phyloP scores from a whole-genome alignment of 495 filamentous ascomycete species.

The Cladorrhinum samala region DNA sequence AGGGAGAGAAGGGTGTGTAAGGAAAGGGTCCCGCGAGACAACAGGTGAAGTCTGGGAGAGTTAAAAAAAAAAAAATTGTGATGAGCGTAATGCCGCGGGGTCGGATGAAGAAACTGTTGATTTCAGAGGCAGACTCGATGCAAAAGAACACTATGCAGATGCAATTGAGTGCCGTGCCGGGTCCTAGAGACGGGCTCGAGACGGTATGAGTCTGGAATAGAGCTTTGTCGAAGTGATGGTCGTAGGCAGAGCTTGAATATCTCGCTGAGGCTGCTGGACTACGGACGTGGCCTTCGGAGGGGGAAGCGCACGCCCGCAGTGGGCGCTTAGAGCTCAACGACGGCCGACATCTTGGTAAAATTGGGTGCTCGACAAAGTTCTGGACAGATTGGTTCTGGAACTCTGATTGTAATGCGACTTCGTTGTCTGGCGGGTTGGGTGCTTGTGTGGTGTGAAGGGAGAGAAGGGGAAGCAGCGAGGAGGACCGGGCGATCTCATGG shows the following conservation, averaged over 20 bases:
- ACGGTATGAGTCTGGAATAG: slow-evolving; percentile 39
- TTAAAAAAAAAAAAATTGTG: slow-evolving; percentile 6
- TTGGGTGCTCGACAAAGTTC: slow-evolving; percentile 67
- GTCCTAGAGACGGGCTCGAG: slow-evolving; percentile 26
- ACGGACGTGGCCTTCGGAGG: slow-evolving; percentile 40
- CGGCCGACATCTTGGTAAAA: slow-evolving; percentile 66
- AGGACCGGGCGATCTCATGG: slow-evolving; percentile 28
- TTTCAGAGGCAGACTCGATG: slow-evolving; percentile 30
- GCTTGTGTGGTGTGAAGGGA: slow-evolving; percentile 28
- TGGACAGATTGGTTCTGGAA: slow-evolving; percentile 29
- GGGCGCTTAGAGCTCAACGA: slow-evolving; percentile 92
- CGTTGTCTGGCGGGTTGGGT: slow-evolving; percentile 52
- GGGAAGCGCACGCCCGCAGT: slow-evolving; percentile 60
- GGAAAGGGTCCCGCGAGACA: too few species aligned
- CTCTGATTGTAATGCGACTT: slow-evolving; percentile 55
- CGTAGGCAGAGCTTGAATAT: slow-evolving; percentile 54
- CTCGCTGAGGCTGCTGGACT: slow-evolving; percentile 82
- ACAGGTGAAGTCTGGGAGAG: slow-evolving; percentile 3
- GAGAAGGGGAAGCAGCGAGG: slow-evolving; percentile 30
- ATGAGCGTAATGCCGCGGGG: slow-evolving; percentile 15
- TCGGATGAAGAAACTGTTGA: slow-evolving; percentile 19
- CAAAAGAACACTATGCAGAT: neutral
- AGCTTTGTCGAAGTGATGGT: slow-evolving; percentile 72
- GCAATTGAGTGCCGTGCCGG: slow-evolving; percentile 13
- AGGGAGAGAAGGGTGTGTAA: too few species aligned